phyloP scores from a whole-genome alignment of 495 filamentous ascomycete species.

The Mycothermus thermophilus region DNA sequence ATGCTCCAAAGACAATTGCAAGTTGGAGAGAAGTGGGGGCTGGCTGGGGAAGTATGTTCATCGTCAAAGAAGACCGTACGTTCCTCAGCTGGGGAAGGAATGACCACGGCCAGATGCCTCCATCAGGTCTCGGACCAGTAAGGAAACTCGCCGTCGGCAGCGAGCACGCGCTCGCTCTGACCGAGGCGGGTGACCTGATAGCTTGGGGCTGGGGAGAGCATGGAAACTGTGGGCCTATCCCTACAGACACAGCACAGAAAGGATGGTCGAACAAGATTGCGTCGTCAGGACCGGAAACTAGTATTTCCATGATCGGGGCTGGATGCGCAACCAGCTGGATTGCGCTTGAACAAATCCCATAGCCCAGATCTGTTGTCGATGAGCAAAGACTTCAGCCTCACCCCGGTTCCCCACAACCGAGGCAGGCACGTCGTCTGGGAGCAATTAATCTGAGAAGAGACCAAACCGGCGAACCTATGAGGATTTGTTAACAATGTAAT shows the following conservation, averaged over 20 bases:
- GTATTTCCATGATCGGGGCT: conserved; percentile 49
- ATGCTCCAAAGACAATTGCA: conserved; percentile 22
- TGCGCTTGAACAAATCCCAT: conserved; percentile 29
- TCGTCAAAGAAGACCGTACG: conserved; percentile 42
- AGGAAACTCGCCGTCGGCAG: conserved; percentile 61
- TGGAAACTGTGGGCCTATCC: conserved; percentile 77
- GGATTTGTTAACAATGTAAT: conserved; percentile 7
- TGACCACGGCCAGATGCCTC: conserved; percentile 71
- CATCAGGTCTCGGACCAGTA: conserved; percentile 36
- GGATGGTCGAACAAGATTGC: conserved; percentile 48
- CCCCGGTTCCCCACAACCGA: too few relatives aligned
- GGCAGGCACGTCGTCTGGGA: neutral
- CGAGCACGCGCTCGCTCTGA: conserved; percentile 66
- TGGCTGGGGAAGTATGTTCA: conserved; percentile 71
- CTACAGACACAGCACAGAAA: conserved; percentile 51
- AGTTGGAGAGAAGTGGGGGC: conserved; percentile 51
- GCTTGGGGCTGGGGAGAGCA: conserved; percentile 96
- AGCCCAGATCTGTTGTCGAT: too few relatives aligned
- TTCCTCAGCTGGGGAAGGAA: conserved; percentile 61
- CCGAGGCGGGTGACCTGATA: conserved; percentile 45
- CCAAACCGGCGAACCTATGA: conserved; percentile 36
- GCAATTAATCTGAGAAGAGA: conserved; percentile 29
- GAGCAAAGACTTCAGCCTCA: too few relatives aligned
- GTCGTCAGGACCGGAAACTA: conserved; percentile 30
- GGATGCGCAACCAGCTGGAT: conserved; percentile 88